Evolutionary conservation across 1,139 yeast genomes (phyloP).

Genomic region (Keqinozyma sinolaborantium): DNA sequence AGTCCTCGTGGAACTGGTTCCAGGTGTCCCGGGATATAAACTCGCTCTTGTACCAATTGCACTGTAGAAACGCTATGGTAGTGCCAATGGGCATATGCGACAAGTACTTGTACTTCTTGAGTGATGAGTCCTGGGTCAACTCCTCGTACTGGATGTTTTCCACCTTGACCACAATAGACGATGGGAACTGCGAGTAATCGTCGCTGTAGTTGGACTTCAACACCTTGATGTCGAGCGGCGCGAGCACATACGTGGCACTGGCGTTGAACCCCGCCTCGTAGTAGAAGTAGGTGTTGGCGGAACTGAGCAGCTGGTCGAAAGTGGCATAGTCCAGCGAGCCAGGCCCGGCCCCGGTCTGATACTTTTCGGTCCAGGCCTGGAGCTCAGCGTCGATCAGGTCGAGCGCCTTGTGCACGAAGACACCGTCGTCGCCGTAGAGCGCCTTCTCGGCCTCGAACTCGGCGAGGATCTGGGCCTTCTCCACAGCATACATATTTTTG

Average conservation of each 20-base stretch:
- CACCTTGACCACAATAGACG: conserved; percentile 55
- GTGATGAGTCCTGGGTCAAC: conserved; percentile 46
- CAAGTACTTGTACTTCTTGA: conserved; percentile 67
- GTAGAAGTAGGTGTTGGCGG: conserved; percentile 19
- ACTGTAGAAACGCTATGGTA: conserved; percentile 77
- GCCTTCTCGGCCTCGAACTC: conserved; percentile 56
- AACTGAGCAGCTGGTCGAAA: conserved; percentile 2
- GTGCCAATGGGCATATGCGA: conserved; percentile 85
- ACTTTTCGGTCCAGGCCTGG: conserved; percentile 27
- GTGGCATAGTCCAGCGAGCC: neutral
- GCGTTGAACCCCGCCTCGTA: conserved; percentile 77
- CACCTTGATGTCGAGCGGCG: conserved; percentile 77
- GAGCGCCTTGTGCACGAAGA: conserved; percentile 55
- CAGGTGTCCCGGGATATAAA: conserved; percentile 48
- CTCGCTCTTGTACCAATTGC: conserved; percentile 66
- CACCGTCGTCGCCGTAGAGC: conserved; percentile 58
- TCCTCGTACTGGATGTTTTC: conserved; percentile 72
- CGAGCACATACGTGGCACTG: conserved; percentile 60
- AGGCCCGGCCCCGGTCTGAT: conserved; percentile 3
- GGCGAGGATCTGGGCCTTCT: conserved; percentile 44
- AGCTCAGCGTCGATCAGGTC: conserved; percentile 48
- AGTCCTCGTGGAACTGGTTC: conserved; percentile 53
- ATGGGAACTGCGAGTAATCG: conserved; percentile 64
- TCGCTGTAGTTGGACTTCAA: conserved; percentile 57
- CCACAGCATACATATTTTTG: conserved; percentile 51